A percentile compares a stretch with the other conserved stretches of the same genome.
Evolutionary conservation across 2,329 filamentous ascomycete genomes (phyloP).

Genomic region (Tolypocladium amazonense): DNA sequence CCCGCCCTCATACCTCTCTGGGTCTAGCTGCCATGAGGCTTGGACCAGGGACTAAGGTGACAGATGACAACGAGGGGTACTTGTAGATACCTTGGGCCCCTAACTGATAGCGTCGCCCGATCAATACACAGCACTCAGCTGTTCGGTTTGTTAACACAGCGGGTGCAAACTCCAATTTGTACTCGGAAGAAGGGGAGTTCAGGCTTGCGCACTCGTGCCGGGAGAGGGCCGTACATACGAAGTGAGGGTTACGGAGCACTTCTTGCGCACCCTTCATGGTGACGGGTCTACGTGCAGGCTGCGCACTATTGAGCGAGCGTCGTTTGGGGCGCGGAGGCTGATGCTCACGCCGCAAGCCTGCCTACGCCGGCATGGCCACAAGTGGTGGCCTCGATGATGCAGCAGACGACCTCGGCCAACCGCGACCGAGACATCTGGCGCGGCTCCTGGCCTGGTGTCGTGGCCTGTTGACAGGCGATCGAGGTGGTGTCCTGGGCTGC

Average conservation of each 20-base stretch:
- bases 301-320: not conserved
- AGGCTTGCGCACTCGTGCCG: not conserved
- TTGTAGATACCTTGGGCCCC: constrained; percentile 6
- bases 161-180: not conserved
- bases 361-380: not conserved
- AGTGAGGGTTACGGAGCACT: not conserved
- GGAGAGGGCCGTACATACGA: not conserved
- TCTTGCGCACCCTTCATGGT: not conserved
- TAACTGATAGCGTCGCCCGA: not conserved
- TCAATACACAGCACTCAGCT: not conserved
- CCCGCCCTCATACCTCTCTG: constrained; percentile 9
- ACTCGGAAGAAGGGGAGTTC: not conserved
- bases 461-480: not conserved
- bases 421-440: not conserved
- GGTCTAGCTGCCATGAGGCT: constrained; percentile 8
- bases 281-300: not conserved
- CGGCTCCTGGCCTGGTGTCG: not conserved
- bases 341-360: not conserved
- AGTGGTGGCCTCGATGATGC: not conserved
- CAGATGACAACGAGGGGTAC: constrained; percentile 8
- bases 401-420: not conserved
- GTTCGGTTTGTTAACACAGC: not conserved
- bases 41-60: constrained; percentile 10
- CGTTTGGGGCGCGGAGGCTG: not conserved
- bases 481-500: not conserved